Evolutionary conservation across 2,329 filamentous ascomycete species (phyloP).

Genomic region (Penicillium nordicum): DNA sequence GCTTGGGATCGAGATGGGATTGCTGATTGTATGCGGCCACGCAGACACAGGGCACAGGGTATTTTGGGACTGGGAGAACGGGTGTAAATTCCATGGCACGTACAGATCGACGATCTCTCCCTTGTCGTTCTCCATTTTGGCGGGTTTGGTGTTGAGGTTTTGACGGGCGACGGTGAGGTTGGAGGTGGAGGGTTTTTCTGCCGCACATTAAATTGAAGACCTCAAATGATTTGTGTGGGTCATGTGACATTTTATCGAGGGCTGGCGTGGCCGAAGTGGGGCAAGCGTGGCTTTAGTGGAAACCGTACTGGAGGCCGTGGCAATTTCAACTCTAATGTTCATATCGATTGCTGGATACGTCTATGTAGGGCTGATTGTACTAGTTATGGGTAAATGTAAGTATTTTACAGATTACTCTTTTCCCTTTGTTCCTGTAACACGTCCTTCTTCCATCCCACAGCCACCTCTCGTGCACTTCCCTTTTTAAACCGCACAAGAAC

Average conservation of each 20-base stretch:
- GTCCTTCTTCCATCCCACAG: slow-evolving; percentile 51
- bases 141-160: slow-evolving; percentile 40
- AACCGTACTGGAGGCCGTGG: slow-evolving; percentile 11
- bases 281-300: slow-evolving; percentile 12
- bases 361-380: neutral
- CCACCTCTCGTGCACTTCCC: slow-evolving; percentile 55
- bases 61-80: slow-evolving; percentile 13
- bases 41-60: slow-evolving; percentile 15
- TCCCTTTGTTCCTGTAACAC: slow-evolving; percentile 37
- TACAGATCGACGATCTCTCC: slow-evolving; percentile 99
- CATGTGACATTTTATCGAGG: slow-evolving; percentile 43
- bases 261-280: slow-evolving; percentile 25
- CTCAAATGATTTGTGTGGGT: slow-evolving; percentile 40
- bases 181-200: slow-evolving; percentile 31
- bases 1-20: slow-evolving; percentile 6
- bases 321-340: slow-evolving; percentile 7
- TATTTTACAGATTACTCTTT: slow-evolving; percentile 34
- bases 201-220: slow-evolving; percentile 30
- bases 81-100: slow-evolving; percentile 40
- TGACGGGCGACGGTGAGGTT: slow-evolving; percentile 37
- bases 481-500: slow-evolving; percentile 56
- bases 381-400: neutral
- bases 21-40: slow-evolving; percentile 7
- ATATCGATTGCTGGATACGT: neutral
- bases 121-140: slow-evolving; percentile 99